Evolutionary conservation across 1,284 basidiomycete species (phyloP).

Genomic region (Earliella scabrosa): DNA sequence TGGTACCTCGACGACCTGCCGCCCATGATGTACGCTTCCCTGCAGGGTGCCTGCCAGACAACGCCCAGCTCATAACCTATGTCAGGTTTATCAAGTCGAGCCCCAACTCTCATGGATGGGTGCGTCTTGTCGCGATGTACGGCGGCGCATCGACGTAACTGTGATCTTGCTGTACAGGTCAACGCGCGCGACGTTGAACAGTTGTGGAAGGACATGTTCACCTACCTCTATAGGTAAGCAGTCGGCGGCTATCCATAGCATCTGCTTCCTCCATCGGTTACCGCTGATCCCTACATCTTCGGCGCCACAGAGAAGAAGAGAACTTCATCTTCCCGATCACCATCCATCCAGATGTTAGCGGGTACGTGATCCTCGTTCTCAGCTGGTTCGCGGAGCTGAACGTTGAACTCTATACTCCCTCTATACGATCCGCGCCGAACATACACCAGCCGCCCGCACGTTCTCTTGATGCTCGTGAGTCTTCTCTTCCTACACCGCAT

Average conservation of each 20-base stretch:
- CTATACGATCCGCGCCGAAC: not conserved
- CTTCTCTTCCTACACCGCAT: not conserved
- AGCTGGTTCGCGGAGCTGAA: not conserved
- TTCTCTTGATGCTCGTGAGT: conserved; percentile 71
- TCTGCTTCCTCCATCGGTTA: no score
- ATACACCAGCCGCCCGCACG: conserved; percentile 49
- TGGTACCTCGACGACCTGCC: conserved; percentile 77
- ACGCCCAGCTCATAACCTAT: not conserved
- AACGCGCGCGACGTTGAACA: conserved; percentile 71
- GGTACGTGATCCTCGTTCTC: conserved; percentile 41
- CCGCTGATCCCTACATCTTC: not conserved
- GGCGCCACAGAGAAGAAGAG: conserved; percentile 58
- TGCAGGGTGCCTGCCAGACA: not conserved
- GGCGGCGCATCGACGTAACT: not conserved
- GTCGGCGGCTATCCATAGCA: not conserved
- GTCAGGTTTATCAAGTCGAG: conserved; percentile 7
- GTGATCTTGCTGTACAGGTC: conserved; percentile 45
- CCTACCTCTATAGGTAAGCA: conserved; percentile 68
- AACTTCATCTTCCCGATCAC: conserved; percentile 80
- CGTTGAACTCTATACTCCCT: not conserved
- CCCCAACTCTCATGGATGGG: conserved; percentile 19
- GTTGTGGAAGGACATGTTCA: conserved; percentile 79
- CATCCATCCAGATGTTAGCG: conserved; percentile 78
- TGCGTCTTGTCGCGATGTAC: not conserved
- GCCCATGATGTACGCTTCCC: conserved; percentile 46